Conservation (phyloP, 2,329 filamentous ascomycete species). For the Dactylellina haptotyla region DNA sequence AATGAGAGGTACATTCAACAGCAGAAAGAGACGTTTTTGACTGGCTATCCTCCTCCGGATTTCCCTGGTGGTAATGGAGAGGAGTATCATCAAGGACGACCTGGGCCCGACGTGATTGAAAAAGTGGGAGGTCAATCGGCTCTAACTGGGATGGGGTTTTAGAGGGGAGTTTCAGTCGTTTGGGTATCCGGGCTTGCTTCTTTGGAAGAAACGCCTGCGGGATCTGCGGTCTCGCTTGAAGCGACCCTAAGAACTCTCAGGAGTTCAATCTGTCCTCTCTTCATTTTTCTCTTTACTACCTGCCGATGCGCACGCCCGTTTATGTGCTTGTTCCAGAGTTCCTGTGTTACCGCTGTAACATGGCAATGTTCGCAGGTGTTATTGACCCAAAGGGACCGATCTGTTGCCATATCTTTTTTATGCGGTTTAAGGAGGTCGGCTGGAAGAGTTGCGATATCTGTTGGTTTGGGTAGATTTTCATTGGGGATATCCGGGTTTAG, state of each 20-base stretch:
- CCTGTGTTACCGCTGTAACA: conserved; percentile 32
- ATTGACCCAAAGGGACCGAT: conserved; percentile 46
- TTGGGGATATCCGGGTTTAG: conserved; percentile 45
- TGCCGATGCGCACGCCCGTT: conserved; percentile 31
- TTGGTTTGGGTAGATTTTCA: conserved; percentile 40
- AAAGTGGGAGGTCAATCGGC: conserved; percentile 29
- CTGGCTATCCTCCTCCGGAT: conserved; percentile 74
- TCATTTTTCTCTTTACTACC: conserved; percentile 38
- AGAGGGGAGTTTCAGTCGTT: background rate
- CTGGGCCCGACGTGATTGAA: conserved; percentile 12
- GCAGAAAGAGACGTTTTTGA: conserved; percentile 76
- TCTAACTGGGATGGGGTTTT: conserved; percentile 48
- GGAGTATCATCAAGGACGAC: conserved; percentile 63
- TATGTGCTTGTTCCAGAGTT: conserved; percentile 45
- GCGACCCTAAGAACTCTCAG: conserved; percentile 34
- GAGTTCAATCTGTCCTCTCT: conserved; percentile 33
- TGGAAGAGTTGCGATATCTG: conserved; percentile 37
- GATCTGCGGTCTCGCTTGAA: background rate
- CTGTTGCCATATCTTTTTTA: conserved; percentile 39
- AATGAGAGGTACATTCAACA: conserved; percentile 77
- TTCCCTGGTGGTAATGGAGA: conserved; percentile 79
- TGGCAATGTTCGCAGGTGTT: conserved; percentile 47
- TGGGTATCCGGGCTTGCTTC: conserved; percentile 4
- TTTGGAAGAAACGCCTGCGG: conserved; percentile 10
- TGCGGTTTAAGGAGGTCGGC: conserved; percentile 33